phyloP scores from a whole-genome alignment of 2,329 filamentous ascomycete genomes.

The Sarocladium oryzae region DNA sequence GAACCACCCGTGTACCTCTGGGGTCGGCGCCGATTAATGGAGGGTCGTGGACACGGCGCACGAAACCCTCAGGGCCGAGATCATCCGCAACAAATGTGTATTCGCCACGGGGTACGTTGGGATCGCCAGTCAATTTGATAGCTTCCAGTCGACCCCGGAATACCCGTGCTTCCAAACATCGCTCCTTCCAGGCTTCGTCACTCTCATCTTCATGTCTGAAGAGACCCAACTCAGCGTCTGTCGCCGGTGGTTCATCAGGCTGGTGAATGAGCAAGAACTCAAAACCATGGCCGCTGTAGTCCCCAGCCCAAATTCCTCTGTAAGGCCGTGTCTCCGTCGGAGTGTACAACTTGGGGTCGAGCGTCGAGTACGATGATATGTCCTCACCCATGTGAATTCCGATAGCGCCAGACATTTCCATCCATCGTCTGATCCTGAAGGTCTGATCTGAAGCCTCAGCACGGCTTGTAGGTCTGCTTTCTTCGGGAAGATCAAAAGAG shows the following conservation, averaged over 20 bases:
- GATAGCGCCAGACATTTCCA: slow-evolving; percentile 49
- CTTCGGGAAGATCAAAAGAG: slow-evolving; percentile 38
- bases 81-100: slow-evolving; percentile 76
- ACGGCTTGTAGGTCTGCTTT: slow-evolving; percentile 38
- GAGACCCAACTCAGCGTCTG: slow-evolving; percentile 35
- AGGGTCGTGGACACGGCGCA: slow-evolving; percentile 57
- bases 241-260: slow-evolving; percentile 40
- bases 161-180: slow-evolving; percentile 39
- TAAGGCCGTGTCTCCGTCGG: slow-evolving; percentile 76
- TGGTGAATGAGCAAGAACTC: slow-evolving; percentile 84
- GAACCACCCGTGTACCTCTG: slow-evolving; percentile 65
- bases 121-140: slow-evolving; percentile 87
- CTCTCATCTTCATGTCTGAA: slow-evolving; percentile 34
- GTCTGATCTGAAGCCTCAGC: slow-evolving; percentile 59
- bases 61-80: slow-evolving; percentile 58
- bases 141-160: slow-evolving; percentile 68
- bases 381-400: slow-evolving; percentile 48
- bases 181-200: slow-evolving; percentile 36
- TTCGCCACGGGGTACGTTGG: slow-evolving; percentile 82
- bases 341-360: slow-evolving; percentile 70
- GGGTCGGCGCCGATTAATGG: slow-evolving; percentile 43
- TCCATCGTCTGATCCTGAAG: slow-evolving; percentile 73
- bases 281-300: slow-evolving; percentile 81
- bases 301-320: slow-evolving; percentile 87
- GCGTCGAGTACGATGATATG: slow-evolving; percentile 59